Evolutionary conservation across 139 green algal genomes (phyloP).

Genomic region (Auxenochlorella pyrenoidosa): DNA sequence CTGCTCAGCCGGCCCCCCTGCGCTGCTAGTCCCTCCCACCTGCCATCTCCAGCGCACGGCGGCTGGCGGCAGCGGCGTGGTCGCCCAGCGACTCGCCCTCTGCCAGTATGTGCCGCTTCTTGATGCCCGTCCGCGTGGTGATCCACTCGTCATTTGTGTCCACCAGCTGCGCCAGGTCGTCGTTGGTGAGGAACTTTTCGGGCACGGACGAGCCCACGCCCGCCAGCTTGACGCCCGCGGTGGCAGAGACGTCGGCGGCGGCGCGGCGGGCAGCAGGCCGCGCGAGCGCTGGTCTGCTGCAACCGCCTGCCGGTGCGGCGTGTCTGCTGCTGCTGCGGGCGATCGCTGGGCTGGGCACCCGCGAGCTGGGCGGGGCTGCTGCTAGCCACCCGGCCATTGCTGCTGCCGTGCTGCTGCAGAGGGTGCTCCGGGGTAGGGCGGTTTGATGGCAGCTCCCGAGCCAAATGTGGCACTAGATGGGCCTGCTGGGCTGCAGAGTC

Average conservation of each 20-base stretch:
- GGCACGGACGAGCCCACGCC: conserved; percentile 90
- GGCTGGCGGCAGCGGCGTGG: conserved; percentile 75
- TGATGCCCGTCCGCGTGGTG: conserved; percentile 88
- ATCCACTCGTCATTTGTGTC: conserved; percentile 99
- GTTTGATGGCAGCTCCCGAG: too few relatives aligned
- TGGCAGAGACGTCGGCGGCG: not conserved
- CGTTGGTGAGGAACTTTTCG: conserved; percentile 84
- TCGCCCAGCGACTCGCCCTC: conserved; percentile 74
- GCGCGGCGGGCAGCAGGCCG: too few relatives aligned
- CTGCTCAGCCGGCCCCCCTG: too few relatives aligned
- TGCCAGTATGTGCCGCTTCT: conserved; percentile 78
- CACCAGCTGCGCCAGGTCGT: conserved; percentile 90
- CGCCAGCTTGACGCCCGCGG: conserved; percentile 50
- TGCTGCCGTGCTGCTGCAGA: not conserved
- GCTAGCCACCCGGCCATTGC: not conserved
- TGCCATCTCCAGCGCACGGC: conserved; percentile 89
- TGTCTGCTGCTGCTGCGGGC: not conserved
- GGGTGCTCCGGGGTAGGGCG: too few relatives aligned
- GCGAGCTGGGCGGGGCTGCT: too few relatives aligned
- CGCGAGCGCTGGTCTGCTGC: not conserved
- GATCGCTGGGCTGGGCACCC: not conserved
- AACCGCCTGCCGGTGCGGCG: not conserved
- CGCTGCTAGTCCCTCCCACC: not conserved
- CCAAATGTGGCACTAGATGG: not conserved
- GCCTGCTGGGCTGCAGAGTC: too few relatives aligned